These are phyloP conservation scores for Cadophora sp. DNA, from an alignment of 2,329 filamentous ascomycete species.

Conservation along the genomic window DNA sequence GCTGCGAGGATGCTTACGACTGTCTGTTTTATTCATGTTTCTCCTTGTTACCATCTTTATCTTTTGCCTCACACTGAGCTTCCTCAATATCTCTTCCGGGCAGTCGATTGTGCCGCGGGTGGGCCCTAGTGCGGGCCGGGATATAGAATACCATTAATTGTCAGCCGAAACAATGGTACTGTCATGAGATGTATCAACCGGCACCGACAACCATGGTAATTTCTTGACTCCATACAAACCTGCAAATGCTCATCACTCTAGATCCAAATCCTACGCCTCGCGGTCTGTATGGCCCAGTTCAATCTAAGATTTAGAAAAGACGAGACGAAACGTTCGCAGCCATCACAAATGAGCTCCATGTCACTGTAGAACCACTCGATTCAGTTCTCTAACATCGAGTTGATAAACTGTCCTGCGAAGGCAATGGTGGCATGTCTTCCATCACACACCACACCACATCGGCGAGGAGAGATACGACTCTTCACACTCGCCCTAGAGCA, in stretches of 20 bases:
- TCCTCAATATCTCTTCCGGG: not conserved
- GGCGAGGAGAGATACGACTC: no score
- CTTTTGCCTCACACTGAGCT: not conserved
- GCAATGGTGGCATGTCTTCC: no score
- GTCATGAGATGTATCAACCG: not conserved
- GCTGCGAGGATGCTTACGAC: not conserved
- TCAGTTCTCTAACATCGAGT: no score
- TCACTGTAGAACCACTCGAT: no score
- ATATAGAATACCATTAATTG: not conserved
- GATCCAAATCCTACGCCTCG: not conserved
- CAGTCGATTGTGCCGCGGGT: not conserved
- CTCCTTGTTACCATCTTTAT: not conserved
- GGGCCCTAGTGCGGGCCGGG: no score
- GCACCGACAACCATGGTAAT: not conserved
- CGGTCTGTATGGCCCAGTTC: not conserved
- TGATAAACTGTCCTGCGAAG: no score
- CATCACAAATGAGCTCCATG: not conserved
- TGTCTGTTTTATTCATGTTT: not conserved
- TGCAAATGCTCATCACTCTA: not conserved
- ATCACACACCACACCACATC: no score
- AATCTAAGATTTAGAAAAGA: not conserved
- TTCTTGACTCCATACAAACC: no score
- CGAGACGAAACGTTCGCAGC: not conserved
- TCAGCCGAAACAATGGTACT: not conserved
- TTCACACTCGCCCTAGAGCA: no score